Base-by-base conservation (phyloP, 1,139 yeast genomes). In the Hemisphaericaspora lyxosophila region DNA sequence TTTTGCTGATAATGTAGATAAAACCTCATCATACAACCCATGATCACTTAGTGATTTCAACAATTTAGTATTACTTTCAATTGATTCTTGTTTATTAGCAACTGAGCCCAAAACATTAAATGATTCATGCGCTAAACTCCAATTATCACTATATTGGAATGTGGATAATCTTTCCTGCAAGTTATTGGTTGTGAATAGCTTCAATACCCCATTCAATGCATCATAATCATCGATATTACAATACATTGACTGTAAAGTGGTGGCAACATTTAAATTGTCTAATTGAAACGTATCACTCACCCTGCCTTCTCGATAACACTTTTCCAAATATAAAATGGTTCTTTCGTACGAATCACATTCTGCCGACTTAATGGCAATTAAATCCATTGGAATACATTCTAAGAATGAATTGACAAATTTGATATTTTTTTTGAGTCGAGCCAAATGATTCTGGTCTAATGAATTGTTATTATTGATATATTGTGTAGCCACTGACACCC, bases 201-300 rank as follows among this genome's bases (percentile, higher is more conserved):
- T 81, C 36, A 92, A 64, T 3, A 88, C 79, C 14, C 98, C 99
- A 56, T 87, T 92, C 31, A 94, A 70, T 0, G 96, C 82, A 64
- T 94, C 99, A 32, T 84, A 76, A 56, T 94, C 98, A 52, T 89
- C 90, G 40, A 92, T 79, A 42, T 78, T 85, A 4, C 95, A 85
- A 57, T 92, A 94, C 70, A 90, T 85, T 20, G 76, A 75, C 52
- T 88, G 90, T 23, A 94, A 62, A 3, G 82, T 74, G 2, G 69
- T 57, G 8, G 77, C 71, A 38, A 78, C 68, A 17, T 70, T 65
- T n/a, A 67, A 45, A 34, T 63, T 51, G 8, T 55, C 64, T 16
- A 66, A 51, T 24, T 55, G 53, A 33, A 52, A 46, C 4, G 63
- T 62, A 17, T 62, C 65, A 9, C 32, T 26, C 32, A 67, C 64